phyloP scores from a whole-genome alignment of 805 yeast species.

The Candida andamanensis region DNA sequence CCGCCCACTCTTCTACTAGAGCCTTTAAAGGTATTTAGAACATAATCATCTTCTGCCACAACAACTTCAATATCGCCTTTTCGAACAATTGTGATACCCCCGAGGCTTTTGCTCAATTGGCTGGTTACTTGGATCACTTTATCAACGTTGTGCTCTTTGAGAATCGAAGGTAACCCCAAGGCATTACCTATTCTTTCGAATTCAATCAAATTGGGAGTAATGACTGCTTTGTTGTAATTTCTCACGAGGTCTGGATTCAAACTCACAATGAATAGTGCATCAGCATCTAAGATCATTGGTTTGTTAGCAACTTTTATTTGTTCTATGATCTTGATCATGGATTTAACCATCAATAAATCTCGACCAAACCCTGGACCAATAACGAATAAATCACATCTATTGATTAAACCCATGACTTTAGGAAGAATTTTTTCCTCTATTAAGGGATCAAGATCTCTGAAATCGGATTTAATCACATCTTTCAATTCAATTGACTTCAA shows the following conservation, averaged over 20 bases:
- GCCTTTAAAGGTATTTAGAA: slow-evolving; percentile 51
- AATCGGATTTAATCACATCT: slow-evolving; percentile 19
- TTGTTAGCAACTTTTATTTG: slow-evolving; percentile 51
- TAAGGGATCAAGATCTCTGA: slow-evolving; percentile 21
- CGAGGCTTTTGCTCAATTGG: slow-evolving; percentile 45
- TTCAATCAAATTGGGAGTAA: slow-evolving; percentile 91
- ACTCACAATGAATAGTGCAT: slow-evolving; percentile 68
- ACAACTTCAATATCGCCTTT: slow-evolving; percentile 72
- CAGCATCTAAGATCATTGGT: slow-evolving; percentile 88
- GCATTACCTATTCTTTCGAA: slow-evolving; percentile 63
- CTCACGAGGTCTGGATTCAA: slow-evolving; percentile 49
- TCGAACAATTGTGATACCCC: slow-evolving; percentile 58
- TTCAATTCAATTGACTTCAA: slow-evolving; percentile 13
- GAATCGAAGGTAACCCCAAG: slow-evolving; percentile 29
- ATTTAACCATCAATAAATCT: slow-evolving; percentile 59
- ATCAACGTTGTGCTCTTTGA: slow-evolving; percentile 13
- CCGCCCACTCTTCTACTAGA: slow-evolving; percentile 87
- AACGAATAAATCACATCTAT: slow-evolving; percentile 73
- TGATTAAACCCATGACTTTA: slow-evolving; percentile 50
- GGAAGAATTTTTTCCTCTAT: slow-evolving; percentile 47
- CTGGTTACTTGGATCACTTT: slow-evolving; percentile 27
- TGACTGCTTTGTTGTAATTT: slow-evolving; percentile 54
- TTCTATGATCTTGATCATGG: slow-evolving; percentile 52
- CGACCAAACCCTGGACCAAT: slow-evolving; percentile 95
- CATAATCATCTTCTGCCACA: slow-evolving; percentile 40